Conservation (phyloP, 1,284 basidiomycete species). For the Fistulina hepatica region DNA sequence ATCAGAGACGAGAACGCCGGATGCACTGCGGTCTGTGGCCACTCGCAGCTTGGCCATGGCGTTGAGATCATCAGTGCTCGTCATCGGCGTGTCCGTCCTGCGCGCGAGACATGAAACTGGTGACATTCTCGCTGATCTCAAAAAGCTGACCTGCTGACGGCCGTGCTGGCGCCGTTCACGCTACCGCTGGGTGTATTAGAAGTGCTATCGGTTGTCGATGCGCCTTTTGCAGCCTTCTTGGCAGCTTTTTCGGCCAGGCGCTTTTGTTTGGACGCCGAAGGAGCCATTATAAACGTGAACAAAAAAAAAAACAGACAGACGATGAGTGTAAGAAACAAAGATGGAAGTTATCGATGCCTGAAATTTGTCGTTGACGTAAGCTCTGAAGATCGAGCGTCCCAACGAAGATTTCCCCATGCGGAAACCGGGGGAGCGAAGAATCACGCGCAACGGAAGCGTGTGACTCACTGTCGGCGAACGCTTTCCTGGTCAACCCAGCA, state of each 20-base stretch:
- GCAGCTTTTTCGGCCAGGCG: slow-evolving; percentile 86
- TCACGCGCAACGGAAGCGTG: too few relatives aligned
- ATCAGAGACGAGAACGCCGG: slow-evolving; percentile 91
- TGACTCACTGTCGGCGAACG: too few relatives aligned
- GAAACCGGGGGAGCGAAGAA: too few relatives aligned
- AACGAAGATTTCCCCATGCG: too few relatives aligned
- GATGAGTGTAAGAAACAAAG: too few relatives aligned
- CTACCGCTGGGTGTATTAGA: too few relatives aligned
- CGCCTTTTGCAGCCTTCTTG: slow-evolving; percentile 60
- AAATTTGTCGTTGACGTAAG: too few relatives aligned
- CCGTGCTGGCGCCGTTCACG: slow-evolving; percentile 45
- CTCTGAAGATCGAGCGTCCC: too few relatives aligned
- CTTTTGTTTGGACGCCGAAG: slow-evolving; percentile 76
- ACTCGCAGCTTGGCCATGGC: slow-evolving; percentile 82
- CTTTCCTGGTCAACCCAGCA: too few relatives aligned
- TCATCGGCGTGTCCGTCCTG: slow-evolving; percentile 59
- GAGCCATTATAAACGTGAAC: slow-evolving; percentile 40
- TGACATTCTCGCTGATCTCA: too few relatives aligned
- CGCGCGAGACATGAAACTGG: slow-evolving; percentile 7
- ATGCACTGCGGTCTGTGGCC: slow-evolving; percentile 80
- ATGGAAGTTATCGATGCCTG: too few relatives aligned
- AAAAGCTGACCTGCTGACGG: too few relatives aligned
- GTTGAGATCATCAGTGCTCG: slow-evolving; percentile 62
- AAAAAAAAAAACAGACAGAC: slow-evolving; percentile 1
- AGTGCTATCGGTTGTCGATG: slow-evolving; percentile 46